Evolutionary conservation across 352 stramenopile species (phyloP).

Genomic region (Globisporangium polare): DNA sequence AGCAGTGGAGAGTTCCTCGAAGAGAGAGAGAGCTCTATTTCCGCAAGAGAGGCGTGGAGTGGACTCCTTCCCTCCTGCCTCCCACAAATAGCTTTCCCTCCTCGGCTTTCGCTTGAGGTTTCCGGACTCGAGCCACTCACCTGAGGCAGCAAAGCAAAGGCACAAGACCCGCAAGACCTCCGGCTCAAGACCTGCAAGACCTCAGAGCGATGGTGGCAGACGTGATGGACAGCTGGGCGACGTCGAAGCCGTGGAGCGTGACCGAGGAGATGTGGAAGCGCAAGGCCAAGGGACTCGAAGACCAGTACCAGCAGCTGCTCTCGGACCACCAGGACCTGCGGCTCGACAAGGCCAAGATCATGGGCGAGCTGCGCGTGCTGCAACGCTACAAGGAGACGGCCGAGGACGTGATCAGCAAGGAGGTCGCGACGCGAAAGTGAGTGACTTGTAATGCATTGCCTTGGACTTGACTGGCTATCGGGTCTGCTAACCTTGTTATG

Average conservation of each 20-base stretch:
- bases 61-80: not conserved
- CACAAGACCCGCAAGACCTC: not conserved
- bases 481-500: not conserved
- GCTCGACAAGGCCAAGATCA: slow-evolving; percentile 63
- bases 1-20: not conserved
- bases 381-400: slow-evolving; percentile 72
- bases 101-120: not conserved
- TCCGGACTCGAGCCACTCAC: not conserved
- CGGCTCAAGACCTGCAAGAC: not conserved
- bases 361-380: slow-evolving; percentile 59
- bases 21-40: not conserved
- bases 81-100: slow-evolving; percentile 9
- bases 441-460: slow-evolving; percentile 1
- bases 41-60: not conserved
- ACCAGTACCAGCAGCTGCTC: slow-evolving; percentile 63
- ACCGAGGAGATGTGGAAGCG: slow-evolving; percentile 78
- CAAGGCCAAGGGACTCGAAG: slow-evolving; percentile 61
- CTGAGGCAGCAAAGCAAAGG: not conserved
- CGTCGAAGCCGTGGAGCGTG: slow-evolving; percentile 60
- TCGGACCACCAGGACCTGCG: slow-evolving; percentile 69
- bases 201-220: slow-evolving; percentile 31
- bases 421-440: slow-evolving; percentile 49
- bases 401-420: slow-evolving; percentile 59
- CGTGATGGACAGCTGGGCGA: slow-evolving; percentile 44
- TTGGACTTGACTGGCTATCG: not conserved